A percentile compares a stretch with the other conserved stretches of the same genome.
Conservation (phyloP, 2,329 filamentous ascomycete genomes). For the Lasiodiplodia citricola region DNA sequence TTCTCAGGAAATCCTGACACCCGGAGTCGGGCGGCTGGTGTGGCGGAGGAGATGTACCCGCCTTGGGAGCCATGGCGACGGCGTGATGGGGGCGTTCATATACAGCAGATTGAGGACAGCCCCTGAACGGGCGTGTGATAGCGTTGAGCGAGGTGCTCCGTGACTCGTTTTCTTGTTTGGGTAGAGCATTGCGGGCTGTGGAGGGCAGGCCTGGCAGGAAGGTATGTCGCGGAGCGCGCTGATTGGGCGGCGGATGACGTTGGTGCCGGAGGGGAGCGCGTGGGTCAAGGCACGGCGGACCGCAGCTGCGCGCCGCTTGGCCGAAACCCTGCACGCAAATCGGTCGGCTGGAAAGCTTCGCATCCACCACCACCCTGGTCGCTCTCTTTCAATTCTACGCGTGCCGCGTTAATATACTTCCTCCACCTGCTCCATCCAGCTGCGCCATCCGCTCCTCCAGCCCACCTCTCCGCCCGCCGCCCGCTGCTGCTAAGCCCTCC, state of each 20-base stretch:
- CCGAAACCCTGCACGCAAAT: constrained; percentile 16
- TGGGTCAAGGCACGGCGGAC: constrained; percentile 15
- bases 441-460: not conserved
- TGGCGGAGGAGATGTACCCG: not conserved
- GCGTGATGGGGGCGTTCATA: constrained; percentile 1
- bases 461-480: not conserved
- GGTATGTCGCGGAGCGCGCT: not conserved
- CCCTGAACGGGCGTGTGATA: not conserved
- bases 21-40: not conserved
- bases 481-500: not conserved
- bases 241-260: constrained; percentile 20
- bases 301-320: constrained; percentile 12
- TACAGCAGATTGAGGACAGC: not conserved
- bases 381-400: not conserved
- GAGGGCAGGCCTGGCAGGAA: not conserved
- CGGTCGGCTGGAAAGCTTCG: constrained; percentile 16
- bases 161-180: constrained; percentile 13
- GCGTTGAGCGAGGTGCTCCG: not conserved
- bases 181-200: not conserved
- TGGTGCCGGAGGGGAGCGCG: not conserved
- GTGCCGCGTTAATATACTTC: constrained; percentile 13
- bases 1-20: constrained; percentile 28
- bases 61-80: constrained; percentile 13
- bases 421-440: constrained; percentile 21
- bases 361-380: constrained; percentile 6